These are phyloP conservation scores for Paracorniculantispora psalliotae DNA, from an alignment of 2,329 filamentous ascomycete genomes.

Conservation along the genomic window DNA sequence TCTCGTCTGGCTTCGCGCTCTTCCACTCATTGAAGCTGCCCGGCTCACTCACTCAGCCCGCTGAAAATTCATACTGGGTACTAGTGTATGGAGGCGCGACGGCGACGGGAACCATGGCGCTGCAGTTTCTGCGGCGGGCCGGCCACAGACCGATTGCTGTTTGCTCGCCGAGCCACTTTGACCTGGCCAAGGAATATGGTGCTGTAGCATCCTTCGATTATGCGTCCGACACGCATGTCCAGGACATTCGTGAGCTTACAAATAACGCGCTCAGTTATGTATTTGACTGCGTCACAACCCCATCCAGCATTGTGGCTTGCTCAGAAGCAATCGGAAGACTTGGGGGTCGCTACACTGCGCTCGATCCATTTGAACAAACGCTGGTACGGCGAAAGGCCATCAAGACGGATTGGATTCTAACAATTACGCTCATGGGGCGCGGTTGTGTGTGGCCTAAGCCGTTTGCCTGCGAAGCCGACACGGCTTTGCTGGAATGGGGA, in stretches of 20 bases:
- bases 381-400: constrained; percentile 15
- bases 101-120: constrained; percentile 36
- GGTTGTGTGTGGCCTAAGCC: constrained; percentile 18
- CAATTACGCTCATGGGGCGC: constrained; percentile 22
- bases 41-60: constrained; percentile 14
- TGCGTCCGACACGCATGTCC: constrained; percentile 12
- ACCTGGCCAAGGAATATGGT: constrained; percentile 31
- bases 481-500: background rate
- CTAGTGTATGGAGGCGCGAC: constrained; percentile 42
- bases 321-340: constrained; percentile 31
- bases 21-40: constrained; percentile 25
- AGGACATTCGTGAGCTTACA: constrained; percentile 33
- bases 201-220: constrained; percentile 37
- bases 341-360: constrained; percentile 30
- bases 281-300: constrained; percentile 33
- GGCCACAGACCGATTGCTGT: constrained; percentile 17
- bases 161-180: constrained; percentile 25
- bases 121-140: constrained; percentile 27
- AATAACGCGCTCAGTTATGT: constrained; percentile 29
- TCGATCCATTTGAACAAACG: constrained; percentile 27
- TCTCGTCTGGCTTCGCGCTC: constrained; percentile 25
- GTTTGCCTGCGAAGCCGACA: constrained; percentile 14
- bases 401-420: constrained; percentile 24
- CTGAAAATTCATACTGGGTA: constrained; percentile 22
- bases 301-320: constrained; percentile 28